phyloP scores from a whole-genome alignment of 306 rosid species.

The Casuarina glauca region DNA sequence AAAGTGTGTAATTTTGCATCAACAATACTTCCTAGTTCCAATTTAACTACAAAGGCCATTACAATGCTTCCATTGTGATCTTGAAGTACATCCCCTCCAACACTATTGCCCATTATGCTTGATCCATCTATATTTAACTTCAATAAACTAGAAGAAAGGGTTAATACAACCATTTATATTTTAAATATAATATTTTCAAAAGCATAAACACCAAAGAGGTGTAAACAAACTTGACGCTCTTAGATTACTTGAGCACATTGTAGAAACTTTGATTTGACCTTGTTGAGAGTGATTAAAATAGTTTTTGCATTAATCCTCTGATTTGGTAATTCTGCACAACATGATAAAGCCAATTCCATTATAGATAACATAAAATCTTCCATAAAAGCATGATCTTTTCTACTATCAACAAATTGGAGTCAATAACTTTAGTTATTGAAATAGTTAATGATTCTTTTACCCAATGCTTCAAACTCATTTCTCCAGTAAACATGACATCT shows the following conservation, averaged over 20 bases:
- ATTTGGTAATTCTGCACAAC: slow-evolving; percentile 8
- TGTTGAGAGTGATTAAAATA: not conserved
- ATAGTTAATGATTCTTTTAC: not conserved
- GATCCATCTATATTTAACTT: too few species aligned
- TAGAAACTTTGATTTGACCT: slow-evolving; percentile 7
- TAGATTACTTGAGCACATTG: not conserved
- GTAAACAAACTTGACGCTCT: not conserved
- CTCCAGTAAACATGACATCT: slow-evolving; percentile 15
- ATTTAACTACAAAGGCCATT: too few species aligned
- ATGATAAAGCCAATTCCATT: slow-evolving; percentile 7
- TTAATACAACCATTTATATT: too few species aligned
- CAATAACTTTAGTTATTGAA: slow-evolving; percentile 8
- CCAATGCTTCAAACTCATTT: slow-evolving; percentile 20
- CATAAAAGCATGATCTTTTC: not conserved
- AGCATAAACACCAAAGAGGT: not conserved
- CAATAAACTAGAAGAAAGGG: too few species aligned
- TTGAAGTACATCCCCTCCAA: too few species aligned
- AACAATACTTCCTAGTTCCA: too few species aligned
- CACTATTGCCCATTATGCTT: too few species aligned
- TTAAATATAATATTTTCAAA: too few species aligned
- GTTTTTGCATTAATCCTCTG: not conserved
- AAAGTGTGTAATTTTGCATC: too few species aligned
- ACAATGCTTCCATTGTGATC: too few species aligned
- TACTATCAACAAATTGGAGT: not conserved
- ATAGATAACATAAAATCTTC: slow-evolving; percentile 3